Percentiles rank a stretch among this genome's conserved stretches.
Conservation (phyloP, 2,329 filamentous ascomycete species). For the Monilinia vaccinii-corymbosi region DNA sequence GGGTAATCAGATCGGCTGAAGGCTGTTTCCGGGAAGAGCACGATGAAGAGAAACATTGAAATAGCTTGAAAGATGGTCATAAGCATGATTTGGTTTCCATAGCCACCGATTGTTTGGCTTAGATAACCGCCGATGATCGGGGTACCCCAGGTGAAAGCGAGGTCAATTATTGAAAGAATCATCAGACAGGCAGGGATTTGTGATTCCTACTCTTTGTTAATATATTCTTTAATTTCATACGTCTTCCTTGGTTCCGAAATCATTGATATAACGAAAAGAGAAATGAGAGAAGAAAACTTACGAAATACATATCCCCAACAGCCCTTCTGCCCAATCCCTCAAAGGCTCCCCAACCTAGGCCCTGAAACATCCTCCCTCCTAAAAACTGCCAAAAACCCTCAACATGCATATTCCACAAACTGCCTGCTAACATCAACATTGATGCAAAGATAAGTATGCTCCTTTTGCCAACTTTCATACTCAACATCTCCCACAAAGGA, state of each 20-base stretch:
- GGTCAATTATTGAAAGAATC: not conserved
- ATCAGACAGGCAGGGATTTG: conserved; percentile 22
- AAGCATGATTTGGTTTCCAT: conserved; percentile 42
- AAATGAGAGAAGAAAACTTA: conserved; percentile 29
- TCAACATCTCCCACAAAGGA: conserved; percentile 34
- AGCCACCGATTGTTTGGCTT: conserved; percentile 34
- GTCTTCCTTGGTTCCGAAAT: not conserved
- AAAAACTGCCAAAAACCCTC: conserved; percentile 39
- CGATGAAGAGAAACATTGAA: conserved; percentile 38
- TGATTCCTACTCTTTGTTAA: not conserved
- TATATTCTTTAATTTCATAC: not conserved
- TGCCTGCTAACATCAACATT: conserved; percentile 39
- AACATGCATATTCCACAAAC: conserved; percentile 41
- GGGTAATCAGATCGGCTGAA: conserved; percentile 35
- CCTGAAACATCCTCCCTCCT: conserved; percentile 45
- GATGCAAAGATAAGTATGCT: conserved; percentile 42
- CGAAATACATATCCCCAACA: conserved; percentile 49
- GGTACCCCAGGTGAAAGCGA: conserved; percentile 41
- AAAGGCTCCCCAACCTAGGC: conserved; percentile 50
- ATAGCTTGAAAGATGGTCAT: conserved; percentile 40
- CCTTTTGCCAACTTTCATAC: conserved; percentile 43
- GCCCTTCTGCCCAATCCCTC: conserved; percentile 44
- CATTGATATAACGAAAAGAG: not conserved
- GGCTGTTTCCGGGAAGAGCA: conserved; percentile 44
- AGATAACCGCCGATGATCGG: conserved; percentile 45